Evolutionary conservation across 2,329 filamentous ascomycete genomes (phyloP).

Genomic region (Samsoniella hepiali): DNA sequence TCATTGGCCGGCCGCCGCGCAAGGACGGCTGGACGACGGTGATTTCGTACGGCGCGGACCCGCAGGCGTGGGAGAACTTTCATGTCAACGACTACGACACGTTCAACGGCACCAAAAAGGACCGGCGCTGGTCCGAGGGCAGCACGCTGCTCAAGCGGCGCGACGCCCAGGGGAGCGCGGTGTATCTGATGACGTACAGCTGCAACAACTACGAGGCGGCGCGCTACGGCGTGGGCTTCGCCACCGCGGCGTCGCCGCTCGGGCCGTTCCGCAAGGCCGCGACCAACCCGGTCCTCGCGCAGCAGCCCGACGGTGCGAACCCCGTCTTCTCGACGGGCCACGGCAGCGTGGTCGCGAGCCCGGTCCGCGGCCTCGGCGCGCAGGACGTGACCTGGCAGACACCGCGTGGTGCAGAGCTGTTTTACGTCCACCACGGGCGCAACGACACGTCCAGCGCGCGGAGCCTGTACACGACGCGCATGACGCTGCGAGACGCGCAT

Average conservation of each 20-base stretch:
- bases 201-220: slow-evolving; percentile 36
- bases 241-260: slow-evolving; percentile 31
- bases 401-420: slow-evolving; percentile 31
- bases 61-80: slow-evolving; percentile 36
- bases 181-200: slow-evolving; percentile 33
- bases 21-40: slow-evolving; percentile 38
- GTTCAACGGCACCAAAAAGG: slow-evolving; percentile 34
- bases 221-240: slow-evolving; percentile 37
- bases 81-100: slow-evolving; percentile 34
- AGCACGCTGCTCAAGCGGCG: slow-evolving; percentile 31
- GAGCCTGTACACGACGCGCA: slow-evolving; percentile 33
- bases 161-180: slow-evolving; percentile 24
- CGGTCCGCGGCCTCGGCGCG: slow-evolving; percentile 26
- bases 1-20: slow-evolving; percentile 32
- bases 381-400: slow-evolving; percentile 33
- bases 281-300: slow-evolving; percentile 32
- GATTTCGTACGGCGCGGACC: slow-evolving; percentile 35
- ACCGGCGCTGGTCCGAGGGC: slow-evolving; percentile 36
- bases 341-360: slow-evolving; percentile 34
- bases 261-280: slow-evolving; percentile 34
- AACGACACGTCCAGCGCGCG: slow-evolving; percentile 29
- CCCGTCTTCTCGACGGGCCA: slow-evolving; percentile 35
- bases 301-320: slow-evolving; percentile 27
- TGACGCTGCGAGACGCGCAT: slow-evolving; percentile 27
- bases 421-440: slow-evolving; percentile 35